Percentiles rank a stretch among this genome's conserved stretches.
These are phyloP conservation scores for Basipetospora chlamydospora DNA, from an alignment of 2,329 filamentous ascomycete species.

Conservation along the genomic window DNA sequence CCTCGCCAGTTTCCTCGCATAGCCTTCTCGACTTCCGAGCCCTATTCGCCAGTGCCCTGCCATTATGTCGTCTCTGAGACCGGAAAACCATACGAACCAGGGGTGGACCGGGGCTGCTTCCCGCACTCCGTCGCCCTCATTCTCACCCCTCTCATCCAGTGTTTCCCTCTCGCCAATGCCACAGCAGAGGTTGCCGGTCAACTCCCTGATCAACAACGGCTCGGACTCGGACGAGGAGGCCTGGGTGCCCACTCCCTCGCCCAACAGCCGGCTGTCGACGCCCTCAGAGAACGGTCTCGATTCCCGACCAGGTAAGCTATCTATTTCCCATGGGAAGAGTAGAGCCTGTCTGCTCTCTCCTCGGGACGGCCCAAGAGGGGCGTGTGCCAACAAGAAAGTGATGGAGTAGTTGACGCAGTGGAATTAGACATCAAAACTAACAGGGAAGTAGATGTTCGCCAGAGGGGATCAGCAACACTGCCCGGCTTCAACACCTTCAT, in stretches of 20 bases:
- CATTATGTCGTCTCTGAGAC: constrained; percentile 1
- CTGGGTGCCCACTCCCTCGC: neutral
- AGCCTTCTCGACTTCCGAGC: too few species aligned
- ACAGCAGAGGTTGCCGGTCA: constrained; percentile 1
- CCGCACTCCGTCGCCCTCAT: neutral
- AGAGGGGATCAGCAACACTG: neutral
- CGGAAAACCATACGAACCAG: neutral
- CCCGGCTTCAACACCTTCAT: constrained; percentile 1
- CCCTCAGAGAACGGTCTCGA: neutral
- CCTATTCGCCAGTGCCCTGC: too few species aligned
- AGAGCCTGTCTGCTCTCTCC: too few species aligned
- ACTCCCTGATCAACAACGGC: constrained; percentile 1
- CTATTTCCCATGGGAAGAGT: too few species aligned
- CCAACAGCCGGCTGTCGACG: constrained; percentile 3
- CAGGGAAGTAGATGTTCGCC: neutral
- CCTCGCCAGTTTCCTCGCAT: neutral
- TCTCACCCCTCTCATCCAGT: neutral
- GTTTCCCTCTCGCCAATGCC: constrained; percentile 3
- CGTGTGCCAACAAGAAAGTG: too few species aligned
- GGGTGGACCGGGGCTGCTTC: neutral
- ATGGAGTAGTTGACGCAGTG: too few species aligned
- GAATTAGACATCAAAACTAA: too few species aligned
- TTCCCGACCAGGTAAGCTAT: neutral
- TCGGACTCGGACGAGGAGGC: neutral
- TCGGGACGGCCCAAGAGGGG: too few species aligned